Evolutionary conservation across 352 stramenopile genomes (phyloP), one percentile per base, ranked within the genome.

Genomic region (Phytophthora citrophthora): DNA sequence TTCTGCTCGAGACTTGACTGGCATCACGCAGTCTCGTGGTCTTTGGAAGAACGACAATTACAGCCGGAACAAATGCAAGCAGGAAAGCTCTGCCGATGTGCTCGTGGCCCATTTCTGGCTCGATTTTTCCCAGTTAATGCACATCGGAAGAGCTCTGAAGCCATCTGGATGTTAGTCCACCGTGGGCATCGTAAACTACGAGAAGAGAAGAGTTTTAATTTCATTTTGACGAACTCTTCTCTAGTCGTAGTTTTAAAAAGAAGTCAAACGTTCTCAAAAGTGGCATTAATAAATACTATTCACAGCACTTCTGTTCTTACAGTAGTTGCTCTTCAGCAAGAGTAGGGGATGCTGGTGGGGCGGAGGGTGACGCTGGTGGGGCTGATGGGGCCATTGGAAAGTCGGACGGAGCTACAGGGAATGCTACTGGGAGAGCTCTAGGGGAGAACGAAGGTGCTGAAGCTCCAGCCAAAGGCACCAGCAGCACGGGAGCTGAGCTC

Each of bases 401-500:
- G 3, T 12, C 46, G 8, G 52, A 31, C 15, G 41, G 40, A 45
- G 53, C 53, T 26, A 26, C 45, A 34, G 53, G 38, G 12, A 50
- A 50, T 5, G 20, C 10, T 29, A 29, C 26, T 48, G 46, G 46
- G 16, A 62, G 31, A 15, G 27, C 56, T 56, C 59, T 59, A 2
- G 64, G 69, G 7, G 64, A 74, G 36, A 80, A 65, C 3, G 68
- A 60, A 11, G 72, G 70, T 15, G 71, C 76, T 18, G 78, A 83
- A 20, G 74, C 70, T n/a, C 64, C 65, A 23, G 70, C 70, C 45
- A 79, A 63, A 8, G 58, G 64, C 0, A 70, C 57, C 32, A 81
- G 39, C 29, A 81, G 20, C 36, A 69, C 55, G 16, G 72, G 68
- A 8, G 72, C 72, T 11, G 72, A 72, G 8, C 68, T 73, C 11